These are phyloP conservation scores for Chrysoporthe deuterocubensis DNA, from an alignment of 2,329 filamentous ascomycete species.

Conservation along the genomic window DNA sequence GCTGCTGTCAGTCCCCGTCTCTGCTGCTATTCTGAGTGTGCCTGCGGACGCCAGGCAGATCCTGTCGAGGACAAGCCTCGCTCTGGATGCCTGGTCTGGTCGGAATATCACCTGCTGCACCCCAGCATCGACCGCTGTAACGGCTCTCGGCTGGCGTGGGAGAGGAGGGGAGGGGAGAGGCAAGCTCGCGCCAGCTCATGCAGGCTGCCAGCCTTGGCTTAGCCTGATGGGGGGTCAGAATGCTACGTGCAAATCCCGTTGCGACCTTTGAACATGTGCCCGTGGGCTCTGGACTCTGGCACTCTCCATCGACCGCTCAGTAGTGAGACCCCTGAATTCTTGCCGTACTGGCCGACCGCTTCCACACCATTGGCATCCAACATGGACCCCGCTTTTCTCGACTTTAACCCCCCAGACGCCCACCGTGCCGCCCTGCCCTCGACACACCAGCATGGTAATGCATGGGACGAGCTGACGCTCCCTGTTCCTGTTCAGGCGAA, in stretches of 20 bases:
- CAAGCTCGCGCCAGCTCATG: slow-evolving; percentile 13
- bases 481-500: not conserved
- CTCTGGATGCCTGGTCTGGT: no score
- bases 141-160: slow-evolving; percentile 9
- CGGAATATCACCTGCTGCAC: no score
- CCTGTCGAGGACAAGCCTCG: no score
- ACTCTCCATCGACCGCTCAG: slow-evolving; percentile 23
- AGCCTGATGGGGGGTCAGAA: slow-evolving; percentile 14
- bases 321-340: slow-evolving; percentile 12
- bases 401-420: slow-evolving; percentile 6
- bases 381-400: slow-evolving; percentile 13
- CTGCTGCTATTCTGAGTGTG: no score
- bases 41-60: no score
- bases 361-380: slow-evolving; percentile 17
- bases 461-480: slow-evolving; percentile 6
- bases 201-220: slow-evolving; percentile 20
- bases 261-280: slow-evolving; percentile 27
- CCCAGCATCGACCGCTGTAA: not conserved
- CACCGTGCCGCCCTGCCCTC: slow-evolving; percentile 7
- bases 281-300: slow-evolving; percentile 21
- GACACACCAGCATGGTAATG: slow-evolving; percentile 8
- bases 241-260: slow-evolving; percentile 26
- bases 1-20: not conserved
- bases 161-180: not conserved
- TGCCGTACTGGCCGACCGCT: not conserved